These are phyloP conservation scores for Penicillium ucsense DNA, from an alignment of 495 filamentous ascomycete genomes.

Conservation along the genomic window DNA sequence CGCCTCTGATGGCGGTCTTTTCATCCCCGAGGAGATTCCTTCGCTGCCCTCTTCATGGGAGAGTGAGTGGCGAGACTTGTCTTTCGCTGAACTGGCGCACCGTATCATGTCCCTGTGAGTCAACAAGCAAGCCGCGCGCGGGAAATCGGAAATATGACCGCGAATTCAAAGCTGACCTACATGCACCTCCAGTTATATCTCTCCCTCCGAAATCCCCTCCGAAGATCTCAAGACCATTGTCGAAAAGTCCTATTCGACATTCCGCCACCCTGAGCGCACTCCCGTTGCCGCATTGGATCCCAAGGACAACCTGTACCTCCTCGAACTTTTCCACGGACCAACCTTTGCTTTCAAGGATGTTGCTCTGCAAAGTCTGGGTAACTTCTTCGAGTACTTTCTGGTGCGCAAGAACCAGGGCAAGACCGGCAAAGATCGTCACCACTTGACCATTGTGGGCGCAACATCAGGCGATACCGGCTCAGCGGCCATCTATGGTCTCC, in stretches of 20 bases:
- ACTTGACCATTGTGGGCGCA: slow-evolving; percentile 83
- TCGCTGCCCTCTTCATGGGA: slow-evolving; percentile 17
- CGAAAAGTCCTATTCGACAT: slow-evolving; percentile 70
- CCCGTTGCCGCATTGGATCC: slow-evolving; percentile 59
- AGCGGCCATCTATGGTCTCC: slow-evolving; percentile 91
- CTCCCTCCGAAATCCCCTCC: slow-evolving; percentile 66
- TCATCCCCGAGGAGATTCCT: slow-evolving; percentile 79
- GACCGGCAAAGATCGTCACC: slow-evolving; percentile 45
- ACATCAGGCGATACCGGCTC: slow-evolving; percentile 93
- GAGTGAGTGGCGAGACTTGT: slow-evolving; percentile 61
- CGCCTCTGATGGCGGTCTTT: slow-evolving; percentile 79
- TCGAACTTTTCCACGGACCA: slow-evolving; percentile 97
- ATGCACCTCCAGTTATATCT: slow-evolving; percentile 68
- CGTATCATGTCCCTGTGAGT: slow-evolving; percentile 40
- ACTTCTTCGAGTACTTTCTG: slow-evolving; percentile 94
- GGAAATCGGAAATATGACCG: too few relatives aligned
- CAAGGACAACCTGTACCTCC: slow-evolving; percentile 63
- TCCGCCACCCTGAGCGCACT: slow-evolving; percentile 63
- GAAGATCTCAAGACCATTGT: slow-evolving; percentile 76
- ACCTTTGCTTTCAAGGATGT: slow-evolving; percentile 53
- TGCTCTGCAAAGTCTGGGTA: slow-evolving; percentile 84
- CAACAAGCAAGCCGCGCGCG: not conserved
- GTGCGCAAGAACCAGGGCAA: slow-evolving; percentile 71
- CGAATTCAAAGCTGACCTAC: too few relatives aligned
- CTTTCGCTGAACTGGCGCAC: slow-evolving; percentile 65